phyloP scores from a whole-genome alignment of 148 eudicot species.

The Rhododendron ovatum region DNA sequence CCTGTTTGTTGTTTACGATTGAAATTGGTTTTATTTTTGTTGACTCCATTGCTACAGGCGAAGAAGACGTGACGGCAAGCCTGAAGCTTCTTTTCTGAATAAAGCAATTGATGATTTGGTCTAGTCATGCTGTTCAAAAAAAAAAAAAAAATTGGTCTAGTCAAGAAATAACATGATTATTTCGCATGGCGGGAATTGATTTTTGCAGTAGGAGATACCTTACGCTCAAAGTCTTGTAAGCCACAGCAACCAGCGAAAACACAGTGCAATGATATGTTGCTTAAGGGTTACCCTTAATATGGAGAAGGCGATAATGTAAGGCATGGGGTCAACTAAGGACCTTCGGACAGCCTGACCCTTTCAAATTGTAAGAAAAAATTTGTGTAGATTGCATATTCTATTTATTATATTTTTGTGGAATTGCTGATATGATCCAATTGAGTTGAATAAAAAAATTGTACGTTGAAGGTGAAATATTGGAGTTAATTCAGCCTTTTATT shows the following conservation, averaged over 20 bases:
- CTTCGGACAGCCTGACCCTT: background rate
- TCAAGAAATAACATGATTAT: background rate
- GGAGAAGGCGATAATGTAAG: background rate
- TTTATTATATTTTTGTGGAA: background rate
- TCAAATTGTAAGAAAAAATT: background rate
- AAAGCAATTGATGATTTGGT: background rate
- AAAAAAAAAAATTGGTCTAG: background rate
- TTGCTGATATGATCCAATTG: background rate
- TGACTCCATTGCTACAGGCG: conserved; percentile 22
- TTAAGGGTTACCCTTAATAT: too few species aligned
- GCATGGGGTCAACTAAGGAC: background rate
- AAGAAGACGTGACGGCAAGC: conserved; percentile 21
- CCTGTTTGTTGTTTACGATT: background rate
- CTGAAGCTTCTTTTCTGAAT: background rate
- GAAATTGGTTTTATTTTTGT: background rate
- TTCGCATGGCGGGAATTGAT: background rate
- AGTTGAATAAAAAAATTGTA: background rate
- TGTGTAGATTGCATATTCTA: background rate
- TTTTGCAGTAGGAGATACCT: background rate
- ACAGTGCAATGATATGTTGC: too few species aligned
- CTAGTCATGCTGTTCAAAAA: too few species aligned
- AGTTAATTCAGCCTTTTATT: background rate
- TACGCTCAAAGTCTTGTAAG: background rate
- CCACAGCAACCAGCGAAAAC: background rate
- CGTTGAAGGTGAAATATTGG: background rate